phyloP scores from a whole-genome alignment of 495 filamentous ascomycete species.

The Penicillium crystallinum region DNA sequence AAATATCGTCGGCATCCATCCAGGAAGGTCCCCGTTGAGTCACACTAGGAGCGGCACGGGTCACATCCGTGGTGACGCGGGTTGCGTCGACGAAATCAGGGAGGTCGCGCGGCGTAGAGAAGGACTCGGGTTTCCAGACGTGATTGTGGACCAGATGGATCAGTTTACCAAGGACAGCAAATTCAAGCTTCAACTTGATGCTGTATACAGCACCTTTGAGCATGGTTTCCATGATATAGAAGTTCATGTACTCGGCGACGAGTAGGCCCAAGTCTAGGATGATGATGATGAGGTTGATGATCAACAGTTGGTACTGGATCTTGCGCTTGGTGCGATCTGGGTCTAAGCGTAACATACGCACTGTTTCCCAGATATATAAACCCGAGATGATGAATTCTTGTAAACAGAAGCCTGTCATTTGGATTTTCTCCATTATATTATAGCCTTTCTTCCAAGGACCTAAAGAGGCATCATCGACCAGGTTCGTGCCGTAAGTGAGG shows the following conservation, averaged over 20 bases:
- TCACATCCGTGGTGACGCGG: constrained; percentile 40
- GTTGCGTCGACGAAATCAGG: constrained; percentile 45
- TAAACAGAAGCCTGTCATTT: constrained; percentile 57
- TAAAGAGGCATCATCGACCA: constrained; percentile 16
- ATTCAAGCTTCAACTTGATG: constrained; percentile 64
- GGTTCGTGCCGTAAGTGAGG: constrained; percentile 53
- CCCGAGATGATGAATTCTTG: constrained; percentile 58
- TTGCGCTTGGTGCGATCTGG: constrained; percentile 42
- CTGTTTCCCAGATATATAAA: constrained; percentile 55
- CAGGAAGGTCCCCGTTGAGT: constrained; percentile 23
- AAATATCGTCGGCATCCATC: constrained; percentile 39
- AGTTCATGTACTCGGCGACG: constrained; percentile 50
- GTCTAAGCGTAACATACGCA: constrained; percentile 43
- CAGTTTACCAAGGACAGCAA: constrained; percentile 52
- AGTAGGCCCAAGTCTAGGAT: constrained; percentile 52
- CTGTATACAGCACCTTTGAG: constrained; percentile 58
- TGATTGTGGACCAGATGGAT: constrained; percentile 38
- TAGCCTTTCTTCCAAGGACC: constrained; percentile 37
- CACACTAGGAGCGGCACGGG: constrained; percentile 29
- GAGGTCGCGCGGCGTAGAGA: constrained; percentile 21
- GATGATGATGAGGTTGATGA: constrained; percentile 55
- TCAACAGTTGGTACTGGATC: constrained; percentile 53
- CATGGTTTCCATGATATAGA: constrained; percentile 55
- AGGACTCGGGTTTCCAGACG: constrained; percentile 39
- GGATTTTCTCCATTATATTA: constrained; percentile 58